These are phyloP conservation scores for Wolfiporia cocos DNA, from an alignment of 1,284 basidiomycete genomes.

Conservation along the genomic window DNA sequence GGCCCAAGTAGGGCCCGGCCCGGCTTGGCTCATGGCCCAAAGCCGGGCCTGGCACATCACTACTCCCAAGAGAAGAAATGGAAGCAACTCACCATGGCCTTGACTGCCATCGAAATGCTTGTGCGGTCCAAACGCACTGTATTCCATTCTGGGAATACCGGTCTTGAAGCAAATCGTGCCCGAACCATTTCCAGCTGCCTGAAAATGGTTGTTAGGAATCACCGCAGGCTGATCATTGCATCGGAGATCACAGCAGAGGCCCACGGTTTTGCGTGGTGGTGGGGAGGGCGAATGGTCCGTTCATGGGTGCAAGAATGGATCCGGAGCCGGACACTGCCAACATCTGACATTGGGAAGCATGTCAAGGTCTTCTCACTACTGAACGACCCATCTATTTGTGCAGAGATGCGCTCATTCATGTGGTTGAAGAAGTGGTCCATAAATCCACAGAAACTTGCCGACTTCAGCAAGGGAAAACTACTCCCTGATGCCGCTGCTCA, in stretches of 20 bases:
- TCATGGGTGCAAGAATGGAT: neutral
- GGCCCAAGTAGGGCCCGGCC: too few species aligned
- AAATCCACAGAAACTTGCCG: neutral
- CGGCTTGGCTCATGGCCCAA: too few species aligned
- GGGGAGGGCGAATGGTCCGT: neutral
- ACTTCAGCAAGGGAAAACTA: neutral
- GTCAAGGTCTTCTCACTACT: neutral
- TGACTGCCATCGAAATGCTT: neutral
- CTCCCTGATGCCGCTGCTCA: neutral
- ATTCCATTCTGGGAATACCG: neutral
- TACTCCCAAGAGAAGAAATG: too few species aligned
- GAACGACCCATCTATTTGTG: neutral
- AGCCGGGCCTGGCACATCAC: too few species aligned
- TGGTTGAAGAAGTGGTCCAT: neutral
- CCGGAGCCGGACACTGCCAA: neutral
- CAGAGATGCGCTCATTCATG: neutral
- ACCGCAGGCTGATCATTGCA: neutral
- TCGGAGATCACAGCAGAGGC: neutral
- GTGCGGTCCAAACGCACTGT: neutral
- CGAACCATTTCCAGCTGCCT: neutral
- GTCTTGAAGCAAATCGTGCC: neutral
- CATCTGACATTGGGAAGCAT: neutral
- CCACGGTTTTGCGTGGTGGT: neutral
- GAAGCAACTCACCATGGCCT: too few species aligned
- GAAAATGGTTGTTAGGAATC: neutral